A percentile compares a stretch with the other conserved stretches of the same genome.
phyloP scores from a whole-genome alignment of 139 green algal species.

The Tetradesmus obliquus region DNA sequence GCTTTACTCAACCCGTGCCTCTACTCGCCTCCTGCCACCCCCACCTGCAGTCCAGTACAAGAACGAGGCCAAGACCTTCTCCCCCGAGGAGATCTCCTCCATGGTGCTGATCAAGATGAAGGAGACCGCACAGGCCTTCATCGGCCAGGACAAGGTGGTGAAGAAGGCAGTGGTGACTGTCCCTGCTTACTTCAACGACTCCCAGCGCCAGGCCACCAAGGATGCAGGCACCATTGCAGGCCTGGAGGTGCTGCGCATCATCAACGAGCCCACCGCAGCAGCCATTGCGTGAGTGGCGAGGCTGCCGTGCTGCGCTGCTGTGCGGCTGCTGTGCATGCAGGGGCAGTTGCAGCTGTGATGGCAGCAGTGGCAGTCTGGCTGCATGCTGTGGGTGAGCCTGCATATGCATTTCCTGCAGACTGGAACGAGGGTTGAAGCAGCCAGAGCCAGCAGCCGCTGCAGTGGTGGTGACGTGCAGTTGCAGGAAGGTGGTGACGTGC shows the following conservation, averaged over 20 bases:
- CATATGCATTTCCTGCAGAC: no score
- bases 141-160: constrained; percentile 81
- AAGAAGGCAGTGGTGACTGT: constrained; percentile 97
- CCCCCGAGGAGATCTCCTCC: constrained; percentile 95
- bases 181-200: constrained; percentile 99
- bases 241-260: constrained; percentile 96
- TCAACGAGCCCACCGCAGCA: constrained; percentile 97
- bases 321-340: not conserved
- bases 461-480: no score
- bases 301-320: not conserved
- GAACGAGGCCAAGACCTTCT: constrained; percentile 94
- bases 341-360: not conserved
- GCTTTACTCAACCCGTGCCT: no score
- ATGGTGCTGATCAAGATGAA: constrained; percentile 99
- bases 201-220: constrained; percentile 99
- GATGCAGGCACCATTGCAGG: constrained; percentile 95
- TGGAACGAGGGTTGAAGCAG: no score
- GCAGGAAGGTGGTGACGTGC: no score
- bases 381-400: not conserved
- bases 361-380: not conserved
- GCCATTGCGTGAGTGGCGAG: constrained; percentile 81
- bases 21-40: not conserved
- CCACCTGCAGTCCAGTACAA: constrained; percentile 89
- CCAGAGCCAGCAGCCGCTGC: no score
- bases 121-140: constrained; percentile 87